Evolutionary conservation across 2,329 filamentous ascomycete genomes (phyloP).

Genomic region (Paraphaeosphaeria sporulosa): DNA sequence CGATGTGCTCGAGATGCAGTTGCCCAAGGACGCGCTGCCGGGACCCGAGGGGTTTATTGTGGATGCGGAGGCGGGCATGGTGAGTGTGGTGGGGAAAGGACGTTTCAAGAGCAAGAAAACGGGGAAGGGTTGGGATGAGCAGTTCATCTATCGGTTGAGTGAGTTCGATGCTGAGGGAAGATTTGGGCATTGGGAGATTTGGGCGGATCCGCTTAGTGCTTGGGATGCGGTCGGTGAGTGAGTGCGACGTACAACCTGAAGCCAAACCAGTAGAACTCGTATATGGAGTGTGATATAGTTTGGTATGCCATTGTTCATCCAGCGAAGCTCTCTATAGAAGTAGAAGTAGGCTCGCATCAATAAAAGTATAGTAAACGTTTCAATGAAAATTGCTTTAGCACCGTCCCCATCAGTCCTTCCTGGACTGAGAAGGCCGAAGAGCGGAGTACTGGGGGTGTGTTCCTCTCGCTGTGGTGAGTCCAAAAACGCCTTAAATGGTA

Average conservation of each 20-base stretch:
- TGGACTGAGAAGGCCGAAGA: neutral
- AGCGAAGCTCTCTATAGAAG: slow-evolving; percentile 9
- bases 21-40: slow-evolving; percentile 44
- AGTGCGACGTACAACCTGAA: neutral
- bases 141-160: slow-evolving; percentile 52
- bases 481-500: slow-evolving; percentile 24
- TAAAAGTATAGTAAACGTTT: slow-evolving; percentile 4
- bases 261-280: neutral
- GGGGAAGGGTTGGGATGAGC: slow-evolving; percentile 51
- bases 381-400: neutral
- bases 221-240: slow-evolving; percentile 48
- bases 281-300: neutral
- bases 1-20: slow-evolving; percentile 43
- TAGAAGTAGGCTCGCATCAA: slow-evolving; percentile 2
- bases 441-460: slow-evolving; percentile 14
- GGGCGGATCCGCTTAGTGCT: slow-evolving; percentile 54
- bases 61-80: slow-evolving; percentile 45
- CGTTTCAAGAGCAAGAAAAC: slow-evolving; percentile 48
- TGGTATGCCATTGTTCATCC: slow-evolving; percentile 1
- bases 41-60: slow-evolving; percentile 43
- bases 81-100: slow-evolving; percentile 47
- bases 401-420: neutral
- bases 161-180: slow-evolving; percentile 49
- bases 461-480: slow-evolving; percentile 6
- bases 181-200: slow-evolving; percentile 55